A percentile compares a stretch with the other conserved stretches of the same genome.
Conservation (phyloP, 2,329 filamentous ascomycete species). For the Beauveria australis region DNA sequence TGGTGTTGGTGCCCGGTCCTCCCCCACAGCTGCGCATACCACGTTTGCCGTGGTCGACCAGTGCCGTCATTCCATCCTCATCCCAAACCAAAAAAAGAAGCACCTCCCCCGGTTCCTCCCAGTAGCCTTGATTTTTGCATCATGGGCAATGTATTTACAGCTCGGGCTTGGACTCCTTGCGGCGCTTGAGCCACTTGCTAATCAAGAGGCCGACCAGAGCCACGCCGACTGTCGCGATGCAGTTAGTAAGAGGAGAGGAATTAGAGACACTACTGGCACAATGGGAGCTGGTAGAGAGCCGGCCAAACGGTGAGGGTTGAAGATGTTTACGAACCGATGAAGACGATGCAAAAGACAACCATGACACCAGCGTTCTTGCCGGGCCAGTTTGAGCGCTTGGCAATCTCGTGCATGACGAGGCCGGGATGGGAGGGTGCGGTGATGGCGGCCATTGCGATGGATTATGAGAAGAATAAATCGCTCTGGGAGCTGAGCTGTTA, state of each 20-base stretch:
- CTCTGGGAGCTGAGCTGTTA: not conserved
- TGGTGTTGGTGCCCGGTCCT: not conserved
- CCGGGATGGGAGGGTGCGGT: constrained; percentile 30
- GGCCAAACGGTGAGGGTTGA: too few species aligned
- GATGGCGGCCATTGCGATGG: constrained; percentile 34
- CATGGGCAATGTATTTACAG: constrained; percentile 14
- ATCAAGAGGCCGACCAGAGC: constrained; percentile 24
- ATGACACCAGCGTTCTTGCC: constrained; percentile 31
- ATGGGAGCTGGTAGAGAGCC: too few species aligned
- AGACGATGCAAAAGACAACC: constrained; percentile 36
- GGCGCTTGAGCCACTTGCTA: constrained; percentile 24
- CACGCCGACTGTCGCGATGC: constrained; percentile 22
- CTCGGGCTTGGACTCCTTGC: constrained; percentile 25
- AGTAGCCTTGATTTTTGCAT: not conserved
- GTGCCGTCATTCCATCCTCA: constrained; percentile 2
- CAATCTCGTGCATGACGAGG: constrained; percentile 28
- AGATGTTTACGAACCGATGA: constrained; percentile 25
- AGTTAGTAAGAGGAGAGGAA: not conserved
- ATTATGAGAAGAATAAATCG: constrained; percentile 12
- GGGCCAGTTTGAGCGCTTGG: constrained; percentile 32
- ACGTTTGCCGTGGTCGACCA: not conserved
- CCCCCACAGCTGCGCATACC: not conserved
- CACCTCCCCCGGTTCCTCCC: not conserved
- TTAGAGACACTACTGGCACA: not conserved
- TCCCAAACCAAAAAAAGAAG: not conserved